Conservation (phyloP, 257 asterid species). For the Salvia rosmarinus region DNA sequence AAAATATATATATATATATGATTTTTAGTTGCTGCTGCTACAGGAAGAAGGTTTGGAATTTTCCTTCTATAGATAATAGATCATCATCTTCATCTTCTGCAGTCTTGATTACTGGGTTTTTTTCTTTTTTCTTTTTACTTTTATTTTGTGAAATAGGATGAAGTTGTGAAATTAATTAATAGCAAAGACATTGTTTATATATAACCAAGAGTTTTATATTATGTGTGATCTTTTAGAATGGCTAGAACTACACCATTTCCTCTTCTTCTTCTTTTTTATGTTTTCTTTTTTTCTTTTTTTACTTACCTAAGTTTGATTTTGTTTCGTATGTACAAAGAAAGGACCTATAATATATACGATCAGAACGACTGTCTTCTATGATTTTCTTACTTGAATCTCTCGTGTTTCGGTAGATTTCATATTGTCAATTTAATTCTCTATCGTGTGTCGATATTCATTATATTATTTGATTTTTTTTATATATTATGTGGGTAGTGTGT, state of each 20-base stretch:
- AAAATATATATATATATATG: neutral
- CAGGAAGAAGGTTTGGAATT: constrained; percentile 39
- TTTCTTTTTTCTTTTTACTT: neutral
- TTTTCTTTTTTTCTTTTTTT: neutral
- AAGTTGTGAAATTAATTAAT: neutral
- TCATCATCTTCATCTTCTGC: neutral
- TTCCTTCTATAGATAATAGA: constrained; percentile 6
- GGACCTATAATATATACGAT: neutral
- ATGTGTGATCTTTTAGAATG: constrained; percentile 24
- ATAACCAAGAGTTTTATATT: constrained; percentile 23
- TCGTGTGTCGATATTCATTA: too few relatives aligned
- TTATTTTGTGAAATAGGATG: neutral
- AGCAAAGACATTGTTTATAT: constrained; percentile 28
- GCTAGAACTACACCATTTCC: neutral
- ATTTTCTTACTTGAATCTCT: too few relatives aligned
- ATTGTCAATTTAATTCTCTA: too few relatives aligned
- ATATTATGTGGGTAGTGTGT: too few relatives aligned
- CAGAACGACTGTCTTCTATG: too few relatives aligned
- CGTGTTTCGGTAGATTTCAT: too few relatives aligned
- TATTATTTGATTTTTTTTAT: too few relatives aligned
- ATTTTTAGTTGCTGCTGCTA: neutral
- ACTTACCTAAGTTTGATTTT: constrained; percentile 23
- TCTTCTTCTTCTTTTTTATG: too few relatives aligned
- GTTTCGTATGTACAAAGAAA: constrained; percentile 31
- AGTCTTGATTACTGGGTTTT: too few relatives aligned